Base-by-base conservation (phyloP, 805 yeast genomes). In the Scheffersomyces amazonensis region DNA sequence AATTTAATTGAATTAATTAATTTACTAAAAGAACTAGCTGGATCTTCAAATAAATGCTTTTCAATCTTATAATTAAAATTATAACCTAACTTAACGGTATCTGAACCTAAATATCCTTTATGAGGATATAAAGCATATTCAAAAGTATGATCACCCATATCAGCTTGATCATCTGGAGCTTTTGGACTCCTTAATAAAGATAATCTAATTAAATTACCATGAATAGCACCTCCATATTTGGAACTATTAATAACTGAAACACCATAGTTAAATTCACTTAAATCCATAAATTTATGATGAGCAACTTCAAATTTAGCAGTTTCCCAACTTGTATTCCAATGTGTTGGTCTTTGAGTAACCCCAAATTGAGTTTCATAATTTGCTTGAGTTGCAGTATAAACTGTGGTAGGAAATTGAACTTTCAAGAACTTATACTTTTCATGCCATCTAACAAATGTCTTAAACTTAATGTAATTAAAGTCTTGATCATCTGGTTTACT, bases 241-340 rank as follows among this genome's bases (percentile, higher is more conserved):
- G 81, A 76, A 62, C 88, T 82, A 58, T 90, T 91, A 52, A 91
- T 57, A 13, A 91, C 64, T 0, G 95, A 74, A 10, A 89, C 96
- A 55, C 99, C 99, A 54, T 87, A 90, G 44, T 76, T 78, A 59
- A 70, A 78, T 53, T 88, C 98, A 18, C 95, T 84, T 51, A 86
- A 80, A 58, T 91, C 99, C 50, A 95, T 91, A 64, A 87, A 91
- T 55, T 87, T 87, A 61, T 93, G 99, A 53, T 85, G 88, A 54
- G 96, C 87, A 9, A 89, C 96, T 63, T 91, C 99, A 60, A 91
- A 91, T 59, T 89, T 90, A 41, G 98, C 98, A 23, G 84, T 83
- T 54, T 91, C 99, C 98, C 98, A 91, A 1, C 87, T 70, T 0
- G 99, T 91, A 58, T 91, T 93, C 66, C 72, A 91, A 62, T 91